Conservation (phyloP, 495 filamentous ascomycete species). For the Aspergillus conjunctus region DNA sequence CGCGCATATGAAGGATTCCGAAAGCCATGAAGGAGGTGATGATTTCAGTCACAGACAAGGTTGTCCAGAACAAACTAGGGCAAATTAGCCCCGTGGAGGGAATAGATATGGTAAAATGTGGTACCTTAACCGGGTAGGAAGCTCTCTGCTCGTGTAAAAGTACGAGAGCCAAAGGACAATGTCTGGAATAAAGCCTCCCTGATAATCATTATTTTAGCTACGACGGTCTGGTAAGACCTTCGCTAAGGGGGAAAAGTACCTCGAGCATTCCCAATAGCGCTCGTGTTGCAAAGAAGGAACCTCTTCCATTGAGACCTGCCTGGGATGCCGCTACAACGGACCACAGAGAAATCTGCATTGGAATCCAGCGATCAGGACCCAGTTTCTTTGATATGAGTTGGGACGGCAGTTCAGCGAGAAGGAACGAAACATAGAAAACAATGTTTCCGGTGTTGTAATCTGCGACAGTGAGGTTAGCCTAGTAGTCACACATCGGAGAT, state of each 20-base stretch:
- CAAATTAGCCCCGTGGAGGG: constrained; percentile 18
- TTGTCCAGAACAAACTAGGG: constrained; percentile 61
- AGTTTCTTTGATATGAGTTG: constrained; percentile 67
- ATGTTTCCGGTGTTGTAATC: constrained; percentile 25
- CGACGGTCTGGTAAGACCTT: neutral
- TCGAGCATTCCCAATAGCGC: constrained; percentile 66
- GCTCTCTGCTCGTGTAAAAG: constrained; percentile 64
- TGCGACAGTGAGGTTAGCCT: constrained; percentile 55
- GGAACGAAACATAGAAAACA: constrained; percentile 56
- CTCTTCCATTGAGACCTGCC: constrained; percentile 56
- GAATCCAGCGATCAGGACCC: constrained; percentile 79
- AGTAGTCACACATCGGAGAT: constrained; percentile 32
- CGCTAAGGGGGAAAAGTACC: neutral
- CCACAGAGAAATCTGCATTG: constrained; percentile 74
- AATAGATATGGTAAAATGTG: neutral
- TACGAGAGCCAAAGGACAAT: constrained; percentile 67
- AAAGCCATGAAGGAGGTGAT: constrained; percentile 49
- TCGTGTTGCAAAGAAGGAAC: constrained; percentile 63
- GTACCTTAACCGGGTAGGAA: constrained; percentile 34
- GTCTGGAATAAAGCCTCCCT: constrained; percentile 60
- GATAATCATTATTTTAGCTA: neutral
- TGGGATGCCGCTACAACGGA: constrained; percentile 66
- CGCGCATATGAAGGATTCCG: constrained; percentile 46
- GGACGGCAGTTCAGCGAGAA: constrained; percentile 65
- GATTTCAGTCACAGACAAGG: constrained; percentile 53